Percentiles rank a stretch among this genome's conserved stretches.
Conservation (phyloP, 1,139 yeast genomes). For the Saccharomycopsis phalli region DNA sequence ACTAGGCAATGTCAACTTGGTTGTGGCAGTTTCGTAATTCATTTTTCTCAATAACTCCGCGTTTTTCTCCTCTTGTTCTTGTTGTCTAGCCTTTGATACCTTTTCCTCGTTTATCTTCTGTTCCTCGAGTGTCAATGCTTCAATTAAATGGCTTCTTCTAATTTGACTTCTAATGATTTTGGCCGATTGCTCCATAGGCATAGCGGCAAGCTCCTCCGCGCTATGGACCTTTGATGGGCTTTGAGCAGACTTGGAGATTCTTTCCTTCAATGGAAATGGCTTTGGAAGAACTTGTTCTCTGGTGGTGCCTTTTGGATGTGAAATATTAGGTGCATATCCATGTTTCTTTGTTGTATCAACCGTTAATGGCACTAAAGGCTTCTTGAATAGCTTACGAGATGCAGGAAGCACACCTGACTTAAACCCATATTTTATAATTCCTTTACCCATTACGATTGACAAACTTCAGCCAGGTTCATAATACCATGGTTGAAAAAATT, state of each 20-base stretch:
- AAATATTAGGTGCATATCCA: slow-evolving; percentile 71
- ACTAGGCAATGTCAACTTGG: slow-evolving; percentile 69
- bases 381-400: slow-evolving; percentile 65
- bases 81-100: slow-evolving; percentile 27
- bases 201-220: slow-evolving; percentile 27
- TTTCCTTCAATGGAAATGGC: slow-evolving; percentile 48
- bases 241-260: slow-evolving; percentile 43
- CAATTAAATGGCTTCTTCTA: slow-evolving; percentile 63
- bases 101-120: slow-evolving; percentile 37
- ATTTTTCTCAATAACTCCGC: slow-evolving; percentile 26
- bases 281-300: slow-evolving; percentile 46
- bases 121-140: slow-evolving; percentile 58
- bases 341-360: slow-evolving; percentile 41
- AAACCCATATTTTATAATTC: slow-evolving; percentile 37
- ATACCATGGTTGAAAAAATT: no score
- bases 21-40: slow-evolving; percentile 42
- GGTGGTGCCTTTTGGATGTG: slow-evolving; percentile 61
- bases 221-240: slow-evolving; percentile 29
- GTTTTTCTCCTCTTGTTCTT: slow-evolving; percentile 27
- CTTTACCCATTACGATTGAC: slow-evolving; percentile 46
- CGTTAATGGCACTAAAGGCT: slow-evolving; percentile 47
- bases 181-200: slow-evolving; percentile 45
- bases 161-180: slow-evolving; percentile 51
- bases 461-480: no score
- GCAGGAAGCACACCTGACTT: slow-evolving; percentile 79